A percentile compares a stretch with the other conserved stretches of the same genome.
Conservation (phyloP, 225 moss, liverwort and hornwort genomes). For the Bryum argenteum region DNA sequence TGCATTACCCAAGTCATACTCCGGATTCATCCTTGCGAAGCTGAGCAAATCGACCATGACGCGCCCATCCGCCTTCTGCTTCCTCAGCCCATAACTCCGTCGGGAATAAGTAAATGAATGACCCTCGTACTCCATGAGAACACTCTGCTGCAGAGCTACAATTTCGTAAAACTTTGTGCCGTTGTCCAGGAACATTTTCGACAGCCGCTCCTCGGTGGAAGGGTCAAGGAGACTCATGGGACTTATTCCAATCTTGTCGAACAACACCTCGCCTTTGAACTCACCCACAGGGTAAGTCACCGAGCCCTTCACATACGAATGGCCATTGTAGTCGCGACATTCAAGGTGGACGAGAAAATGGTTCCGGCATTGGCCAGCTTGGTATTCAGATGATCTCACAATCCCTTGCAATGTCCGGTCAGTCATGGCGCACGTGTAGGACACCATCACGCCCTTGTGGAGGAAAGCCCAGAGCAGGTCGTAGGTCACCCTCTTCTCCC, state of each 20-base stretch:
- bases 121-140: constrained; percentile 46
- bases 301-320: constrained; percentile 36
- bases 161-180: constrained; percentile 48
- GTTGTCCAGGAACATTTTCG: constrained; percentile 44
- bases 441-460: constrained; percentile 42
- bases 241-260: constrained; percentile 41
- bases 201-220: constrained; percentile 17
- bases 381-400: constrained; percentile 21
- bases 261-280: constrained; percentile 42
- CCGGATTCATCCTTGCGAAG: constrained; percentile 69
- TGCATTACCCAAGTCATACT: constrained; percentile 45
- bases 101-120: neutral
- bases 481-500: constrained; percentile 41
- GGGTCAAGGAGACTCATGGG: constrained; percentile 37
- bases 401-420: constrained; percentile 44
- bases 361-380: neutral
- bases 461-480: constrained; percentile 67
- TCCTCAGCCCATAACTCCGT: constrained; percentile 30
- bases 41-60: constrained; percentile 68
- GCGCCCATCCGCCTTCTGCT: constrained; percentile 64
- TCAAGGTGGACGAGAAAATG: constrained; percentile 9
- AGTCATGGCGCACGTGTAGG: constrained; percentile 49
- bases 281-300: neutral
- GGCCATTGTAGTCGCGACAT: constrained; percentile 54
- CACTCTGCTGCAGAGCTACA: constrained; percentile 22